phyloP scores from a whole-genome alignment of 1,284 basidiomycete genomes.

The Boletus subluridellus region DNA sequence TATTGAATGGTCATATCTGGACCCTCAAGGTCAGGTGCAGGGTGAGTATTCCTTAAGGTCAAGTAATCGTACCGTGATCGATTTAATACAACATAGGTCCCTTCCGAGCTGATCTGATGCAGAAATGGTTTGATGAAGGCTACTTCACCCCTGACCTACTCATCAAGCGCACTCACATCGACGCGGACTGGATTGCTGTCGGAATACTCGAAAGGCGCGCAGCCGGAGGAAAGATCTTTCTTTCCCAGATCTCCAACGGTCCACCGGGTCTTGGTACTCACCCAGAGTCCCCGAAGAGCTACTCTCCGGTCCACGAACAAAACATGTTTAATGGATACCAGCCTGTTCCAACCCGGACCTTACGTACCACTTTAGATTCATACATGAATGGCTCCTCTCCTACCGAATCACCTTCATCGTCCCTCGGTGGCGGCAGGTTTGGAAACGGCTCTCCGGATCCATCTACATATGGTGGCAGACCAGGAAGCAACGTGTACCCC shows the following conservation, averaged over 20 bases:
- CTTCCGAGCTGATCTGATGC: constrained; percentile 89
- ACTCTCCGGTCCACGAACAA: constrained; percentile 37
- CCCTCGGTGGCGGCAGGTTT: constrained; percentile 59
- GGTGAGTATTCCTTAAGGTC: constrained; percentile 45
- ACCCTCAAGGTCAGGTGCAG: constrained; percentile 86
- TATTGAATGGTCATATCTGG: constrained; percentile 89
- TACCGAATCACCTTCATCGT: constrained; percentile 67
- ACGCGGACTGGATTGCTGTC: constrained; percentile 63
- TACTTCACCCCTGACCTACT: constrained; percentile 88
- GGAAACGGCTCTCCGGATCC: constrained; percentile 66
- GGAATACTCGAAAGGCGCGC: constrained; percentile 53
- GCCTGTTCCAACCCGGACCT: constrained; percentile 56
- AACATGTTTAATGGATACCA: constrained; percentile 52
- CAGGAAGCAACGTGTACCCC: constrained; percentile 39
- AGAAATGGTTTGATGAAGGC: constrained; percentile 91
- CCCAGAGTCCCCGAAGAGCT: constrained; percentile 41
- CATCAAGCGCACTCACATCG: constrained; percentile 73
- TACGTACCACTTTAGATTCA: constrained; percentile 60
- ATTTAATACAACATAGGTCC: constrained; percentile 58
- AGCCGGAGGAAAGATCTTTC: constrained; percentile 58
- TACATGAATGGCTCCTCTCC: constrained; percentile 52
- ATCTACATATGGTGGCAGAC: constrained; percentile 50
- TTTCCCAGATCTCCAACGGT: constrained; percentile 46
- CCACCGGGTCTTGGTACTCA: constrained; percentile 56
- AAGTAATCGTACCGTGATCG: not conserved